phyloP scores from a whole-genome alignment of 176 grass and related monocot species.

The Rhynchospora tenuis region DNA sequence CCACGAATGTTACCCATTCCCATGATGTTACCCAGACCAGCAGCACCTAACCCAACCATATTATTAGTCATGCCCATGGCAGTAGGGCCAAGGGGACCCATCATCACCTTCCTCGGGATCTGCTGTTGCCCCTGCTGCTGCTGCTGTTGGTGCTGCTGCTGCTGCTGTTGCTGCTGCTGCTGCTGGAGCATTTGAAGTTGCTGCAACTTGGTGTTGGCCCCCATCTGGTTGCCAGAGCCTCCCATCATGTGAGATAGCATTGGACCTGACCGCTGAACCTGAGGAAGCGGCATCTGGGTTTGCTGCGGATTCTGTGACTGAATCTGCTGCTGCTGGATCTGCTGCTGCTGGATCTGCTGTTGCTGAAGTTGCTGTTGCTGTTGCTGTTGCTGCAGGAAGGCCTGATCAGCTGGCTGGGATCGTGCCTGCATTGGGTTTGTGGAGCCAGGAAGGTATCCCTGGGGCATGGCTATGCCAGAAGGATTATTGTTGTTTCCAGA shows the following conservation, averaged over 20 bases:
- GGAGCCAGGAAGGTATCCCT: conserved; percentile 56
- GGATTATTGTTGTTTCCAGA: conserved; percentile 55
- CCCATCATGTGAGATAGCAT: conserved; percentile 69
- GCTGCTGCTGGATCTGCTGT: conserved; percentile 23
- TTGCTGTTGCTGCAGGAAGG: conserved; percentile 60
- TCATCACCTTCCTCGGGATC: conserved; percentile 72
- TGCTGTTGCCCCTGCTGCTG: conserved; percentile 54
- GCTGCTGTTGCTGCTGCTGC: conserved; percentile 56
- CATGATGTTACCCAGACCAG: conserved; percentile 62
- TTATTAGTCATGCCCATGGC: conserved; percentile 75
- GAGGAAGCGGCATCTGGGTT: conserved; percentile 51
- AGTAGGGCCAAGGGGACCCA: conserved; percentile 47
- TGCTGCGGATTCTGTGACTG: conserved; percentile 66
- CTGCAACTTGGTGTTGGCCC: conserved; percentile 48
- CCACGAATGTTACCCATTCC: conserved; percentile 49
- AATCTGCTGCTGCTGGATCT: conserved; percentile 52
- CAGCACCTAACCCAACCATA: conserved; percentile 36
- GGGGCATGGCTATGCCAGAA: conserved; percentile 39
- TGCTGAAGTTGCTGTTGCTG: conserved; percentile 33
- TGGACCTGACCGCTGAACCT: conserved; percentile 61
- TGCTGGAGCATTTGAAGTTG: conserved; percentile 32
- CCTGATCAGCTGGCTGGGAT: conserved; percentile 62
- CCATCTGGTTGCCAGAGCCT: conserved; percentile 45
- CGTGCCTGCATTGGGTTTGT: conserved; percentile 41
- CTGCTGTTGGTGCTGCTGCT: conserved; percentile 50